phyloP scores from a whole-genome alignment of 805 yeast genomes.

The Grigorovia humatica region DNA sequence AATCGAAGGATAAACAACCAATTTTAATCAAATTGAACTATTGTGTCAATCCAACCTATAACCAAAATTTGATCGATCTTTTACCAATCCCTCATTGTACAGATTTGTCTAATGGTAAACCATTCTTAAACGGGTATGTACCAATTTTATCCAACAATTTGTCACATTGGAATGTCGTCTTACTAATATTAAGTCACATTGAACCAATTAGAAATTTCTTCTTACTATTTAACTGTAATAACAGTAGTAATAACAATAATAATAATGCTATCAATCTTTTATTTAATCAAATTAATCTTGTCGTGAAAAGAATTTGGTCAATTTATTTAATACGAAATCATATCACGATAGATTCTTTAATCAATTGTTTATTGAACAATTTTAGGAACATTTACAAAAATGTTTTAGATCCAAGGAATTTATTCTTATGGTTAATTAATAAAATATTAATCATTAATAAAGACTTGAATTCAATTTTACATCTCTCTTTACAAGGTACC shows the following conservation, averaged over 20 bases:
- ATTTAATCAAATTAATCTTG: slow-evolving; percentile 34
- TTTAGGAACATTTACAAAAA: slow-evolving; percentile 32
- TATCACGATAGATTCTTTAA: slow-evolving; percentile 54
- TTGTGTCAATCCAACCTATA: slow-evolving; percentile 36
- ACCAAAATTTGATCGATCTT: slow-evolving; percentile 23
- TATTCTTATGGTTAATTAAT: slow-evolving; percentile 53
- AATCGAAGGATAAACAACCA: background rate
- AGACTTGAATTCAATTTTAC: slow-evolving; percentile 21
- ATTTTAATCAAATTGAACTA: background rate
- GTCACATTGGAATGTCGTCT: slow-evolving; percentile 47
- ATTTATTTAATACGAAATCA: slow-evolving; percentile 46
- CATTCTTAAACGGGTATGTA: slow-evolving; percentile 52
- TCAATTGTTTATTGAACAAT: slow-evolving; percentile 34
- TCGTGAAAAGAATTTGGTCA: slow-evolving; percentile 58
- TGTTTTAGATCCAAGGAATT: slow-evolving; percentile 42
- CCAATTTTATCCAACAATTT: slow-evolving; percentile 45
- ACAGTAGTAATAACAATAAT: background rate
- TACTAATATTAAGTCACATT: slow-evolving; percentile 49
- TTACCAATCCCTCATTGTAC: slow-evolving; percentile 25
- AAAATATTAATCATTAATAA: slow-evolving; percentile 22
- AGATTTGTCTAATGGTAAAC: slow-evolving; percentile 36
- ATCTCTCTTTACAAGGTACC: slow-evolving; percentile 24
- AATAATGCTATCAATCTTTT: slow-evolving; percentile 26
- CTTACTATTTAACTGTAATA: slow-evolving; percentile 19
- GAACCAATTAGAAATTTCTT: slow-evolving; percentile 38